Base-by-base conservation (phyloP, 345 rosid genomes). In the Linum usitatissimum region DNA sequence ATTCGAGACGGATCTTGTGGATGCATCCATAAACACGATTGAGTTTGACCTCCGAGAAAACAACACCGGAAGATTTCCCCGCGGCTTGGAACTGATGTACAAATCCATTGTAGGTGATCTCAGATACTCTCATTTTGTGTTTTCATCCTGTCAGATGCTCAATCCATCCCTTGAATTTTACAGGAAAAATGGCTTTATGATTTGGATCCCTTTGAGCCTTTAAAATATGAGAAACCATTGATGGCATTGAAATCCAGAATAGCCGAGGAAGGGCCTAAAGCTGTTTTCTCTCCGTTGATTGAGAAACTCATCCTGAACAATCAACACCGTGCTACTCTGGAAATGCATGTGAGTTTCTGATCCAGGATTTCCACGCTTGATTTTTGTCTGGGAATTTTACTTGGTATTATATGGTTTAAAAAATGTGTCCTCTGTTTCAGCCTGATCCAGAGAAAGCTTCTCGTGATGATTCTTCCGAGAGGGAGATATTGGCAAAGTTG, bases 151-250 rank as follows among this genome's bases (percentile, higher is more conserved):
- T 15, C 51, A 53, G 13, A 67, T 71, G 39, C 67, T 69, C 68
- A n/a, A 40, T 71, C 28, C 20, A 18, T 71, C 42, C 64, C 70
- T 70, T 69, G 17, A 45, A 19, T 73, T 57, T 69, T 64, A 30
- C 64, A 89, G 97, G 86, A 90, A 39, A 93, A 93, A 79, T 87
- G 99, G 99, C 90, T 93, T 80, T 93, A 93, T 77, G 99, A 90
- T 71, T 78, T 85, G 97, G 81, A 90, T 83, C 99, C 99, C 67
- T 87, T 93, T 75, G 90, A 86, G 76, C 99, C 99, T 57, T 77
- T 93, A 61, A 93, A 84, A 71, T 93, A 90, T 69, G 88, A 87
- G 75, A 77, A 87, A 72, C 99, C 99, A 14, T 76, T 90, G 78
- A 75, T 62, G 79, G 83, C 71, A 58, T 73, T 90, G 61, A 93